phyloP scores from a whole-genome alignment of 169 alveolate genomes.

The Plasmodium relictum region DNA sequence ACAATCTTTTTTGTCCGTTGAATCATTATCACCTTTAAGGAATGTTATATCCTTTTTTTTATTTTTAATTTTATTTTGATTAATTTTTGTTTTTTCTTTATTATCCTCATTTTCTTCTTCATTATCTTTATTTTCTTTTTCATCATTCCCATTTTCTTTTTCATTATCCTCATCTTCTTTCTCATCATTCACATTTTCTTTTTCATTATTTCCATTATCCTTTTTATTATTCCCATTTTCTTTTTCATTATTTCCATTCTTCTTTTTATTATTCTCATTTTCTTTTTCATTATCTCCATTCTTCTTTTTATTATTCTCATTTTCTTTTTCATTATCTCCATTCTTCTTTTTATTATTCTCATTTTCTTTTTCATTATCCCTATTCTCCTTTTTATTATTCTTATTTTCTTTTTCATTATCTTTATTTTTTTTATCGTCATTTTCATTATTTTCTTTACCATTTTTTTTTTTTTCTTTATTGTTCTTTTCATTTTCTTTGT shows the following conservation, averaged over 20 bases:
- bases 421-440: not conserved
- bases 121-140: not conserved
- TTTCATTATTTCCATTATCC: not conserved
- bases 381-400: conserved; percentile 12
- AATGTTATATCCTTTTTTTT: no score
- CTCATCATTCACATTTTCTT: not conserved
- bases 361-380: not conserved
- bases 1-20: no score
- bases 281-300: no score
- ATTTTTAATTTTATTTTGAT: no score
- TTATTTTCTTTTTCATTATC: not conserved
- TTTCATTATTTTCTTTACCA: not conserved
- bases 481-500: not conserved
- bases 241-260: not conserved
- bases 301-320: not conserved
- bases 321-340: not conserved
- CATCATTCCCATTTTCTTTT: not conserved
- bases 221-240: not conserved
- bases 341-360: not conserved
- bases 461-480: not conserved
- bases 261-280: not conserved
- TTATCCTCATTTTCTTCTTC: no score
- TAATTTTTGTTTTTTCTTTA: no score
- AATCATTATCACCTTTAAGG: no score
- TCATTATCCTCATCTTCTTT: not conserved